Conservation (phyloP, 2,329 filamentous ascomycete species). For the Verticillium zaregamsianum region DNA sequence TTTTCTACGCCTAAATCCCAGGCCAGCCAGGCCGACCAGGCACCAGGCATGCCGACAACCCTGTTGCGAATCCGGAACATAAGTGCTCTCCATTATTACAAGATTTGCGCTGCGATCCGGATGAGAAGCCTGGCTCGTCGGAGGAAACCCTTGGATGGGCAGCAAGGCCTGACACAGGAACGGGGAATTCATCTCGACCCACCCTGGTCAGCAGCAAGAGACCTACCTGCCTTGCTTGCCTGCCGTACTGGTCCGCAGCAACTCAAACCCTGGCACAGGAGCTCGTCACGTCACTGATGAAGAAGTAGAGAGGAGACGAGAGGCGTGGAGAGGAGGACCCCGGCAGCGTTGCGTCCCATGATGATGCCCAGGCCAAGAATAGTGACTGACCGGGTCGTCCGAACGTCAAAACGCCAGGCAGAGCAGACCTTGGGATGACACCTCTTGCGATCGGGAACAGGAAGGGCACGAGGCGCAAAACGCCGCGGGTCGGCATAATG, state of each 20-base stretch:
- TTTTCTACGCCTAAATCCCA: background rate
- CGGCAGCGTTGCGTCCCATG: background rate
- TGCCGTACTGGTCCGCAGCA: background rate
- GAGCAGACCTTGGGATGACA: slow-evolving; percentile 1
- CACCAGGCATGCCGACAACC: slow-evolving; percentile 5
- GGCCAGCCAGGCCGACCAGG: background rate
- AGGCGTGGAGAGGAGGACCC: background rate
- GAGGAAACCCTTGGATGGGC: background rate
- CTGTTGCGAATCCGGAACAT: slow-evolving; percentile 16
- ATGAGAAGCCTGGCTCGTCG: background rate
- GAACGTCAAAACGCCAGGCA: background rate
- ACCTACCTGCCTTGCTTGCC: background rate
- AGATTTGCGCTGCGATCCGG: background rate
- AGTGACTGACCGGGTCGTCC: background rate
- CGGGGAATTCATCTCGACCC: background rate
- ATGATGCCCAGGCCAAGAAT: background rate
- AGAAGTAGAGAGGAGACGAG: background rate
- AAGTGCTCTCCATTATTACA: slow-evolving; percentile 1
- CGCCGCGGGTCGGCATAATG: slow-evolving; percentile 2
- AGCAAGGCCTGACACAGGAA: background rate
- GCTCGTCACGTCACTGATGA: background rate
- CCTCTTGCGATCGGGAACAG: background rate
- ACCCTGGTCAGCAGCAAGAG: background rate
- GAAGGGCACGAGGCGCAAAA: background rate
- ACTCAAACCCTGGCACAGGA: background rate